These are phyloP conservation scores for Nephelium lappaceum DNA, from an alignment of 345 rosid genomes.

Conservation along the genomic window DNA sequence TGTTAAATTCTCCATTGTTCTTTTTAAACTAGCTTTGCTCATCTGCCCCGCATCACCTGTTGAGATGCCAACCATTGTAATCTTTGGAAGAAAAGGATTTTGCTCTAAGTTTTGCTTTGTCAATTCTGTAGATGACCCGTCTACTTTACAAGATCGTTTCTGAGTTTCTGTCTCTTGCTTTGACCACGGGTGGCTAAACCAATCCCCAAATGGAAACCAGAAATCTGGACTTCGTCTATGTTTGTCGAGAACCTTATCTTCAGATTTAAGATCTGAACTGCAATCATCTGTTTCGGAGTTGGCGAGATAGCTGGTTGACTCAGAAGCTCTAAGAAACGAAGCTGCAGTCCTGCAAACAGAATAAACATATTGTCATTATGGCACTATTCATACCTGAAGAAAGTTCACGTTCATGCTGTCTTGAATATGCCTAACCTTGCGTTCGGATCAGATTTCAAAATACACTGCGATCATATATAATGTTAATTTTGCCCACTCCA, in stretches of 20 bases:
- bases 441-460: background rate
- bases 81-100: slow-evolving; percentile 91
- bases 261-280: slow-evolving; percentile 39
- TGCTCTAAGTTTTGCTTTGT: slow-evolving; percentile 40
- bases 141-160: slow-evolving; percentile 37
- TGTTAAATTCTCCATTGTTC: slow-evolving; percentile 79
- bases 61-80: slow-evolving; percentile 97
- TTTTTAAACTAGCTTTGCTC: slow-evolving; percentile 80
- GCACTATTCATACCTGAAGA: background rate
- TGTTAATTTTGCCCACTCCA: background rate
- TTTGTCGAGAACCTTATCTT: slow-evolving; percentile 33
- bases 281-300: slow-evolving; percentile 35
- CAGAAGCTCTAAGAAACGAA: slow-evolving; percentile 68
- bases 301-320: slow-evolving; percentile 38
- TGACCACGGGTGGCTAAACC: slow-evolving; percentile 55
- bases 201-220: slow-evolving; percentile 64
- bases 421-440: background rate
- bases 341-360: slow-evolving; percentile 65
- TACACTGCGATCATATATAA: background rate
- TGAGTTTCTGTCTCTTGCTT: slow-evolving; percentile 39
- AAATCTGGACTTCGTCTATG: slow-evolving; percentile 42
- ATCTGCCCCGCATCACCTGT: slow-evolving; percentile 74
- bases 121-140: slow-evolving; percentile 32
- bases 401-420: background rate
- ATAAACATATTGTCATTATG: background rate